Percentiles rank a stretch among this genome's conserved stretches.
phyloP scores from a whole-genome alignment of 805 yeast genomes.

The Pichia nanzhaoensis region DNA sequence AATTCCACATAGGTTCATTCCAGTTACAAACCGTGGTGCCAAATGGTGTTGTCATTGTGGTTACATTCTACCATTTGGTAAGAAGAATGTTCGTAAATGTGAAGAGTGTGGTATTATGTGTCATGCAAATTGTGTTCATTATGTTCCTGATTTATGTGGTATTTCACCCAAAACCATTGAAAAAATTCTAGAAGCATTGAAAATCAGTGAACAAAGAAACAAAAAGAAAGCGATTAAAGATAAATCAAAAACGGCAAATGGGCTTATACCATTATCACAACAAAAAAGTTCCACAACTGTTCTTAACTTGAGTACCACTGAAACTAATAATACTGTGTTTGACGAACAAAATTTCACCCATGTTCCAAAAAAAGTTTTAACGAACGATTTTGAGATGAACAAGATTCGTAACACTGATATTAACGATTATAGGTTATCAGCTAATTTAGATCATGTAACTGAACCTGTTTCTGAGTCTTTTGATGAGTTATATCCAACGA shows the following conservation, averaged over 20 bases:
- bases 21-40: constrained; percentile 88
- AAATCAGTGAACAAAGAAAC: constrained; percentile 7
- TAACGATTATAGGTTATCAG: background rate
- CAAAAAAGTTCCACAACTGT: constrained; percentile 1
- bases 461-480: background rate
- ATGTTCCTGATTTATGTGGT: constrained; percentile 98
- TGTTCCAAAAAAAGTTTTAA: no score
- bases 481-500: constrained; percentile 17
- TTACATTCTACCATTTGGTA: constrained; percentile 90
- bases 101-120: constrained; percentile 92
- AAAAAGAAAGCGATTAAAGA: background rate
- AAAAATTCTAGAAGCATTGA: constrained; percentile 73
- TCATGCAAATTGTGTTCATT: constrained; percentile 84
- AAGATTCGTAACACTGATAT: background rate
- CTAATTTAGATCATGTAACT: background rate
- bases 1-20: constrained; percentile 94
- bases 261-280: background rate
- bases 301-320: background rate
- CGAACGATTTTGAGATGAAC: no score
- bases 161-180: constrained; percentile 97
- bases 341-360: background rate
- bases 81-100: constrained; percentile 88
- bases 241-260: background rate
- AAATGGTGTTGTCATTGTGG: constrained; percentile 99
- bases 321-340: background rate